Evolutionary conservation across 495 filamentous ascomycete species (phyloP).

Genomic region (Glutinoglossum americanum): DNA sequence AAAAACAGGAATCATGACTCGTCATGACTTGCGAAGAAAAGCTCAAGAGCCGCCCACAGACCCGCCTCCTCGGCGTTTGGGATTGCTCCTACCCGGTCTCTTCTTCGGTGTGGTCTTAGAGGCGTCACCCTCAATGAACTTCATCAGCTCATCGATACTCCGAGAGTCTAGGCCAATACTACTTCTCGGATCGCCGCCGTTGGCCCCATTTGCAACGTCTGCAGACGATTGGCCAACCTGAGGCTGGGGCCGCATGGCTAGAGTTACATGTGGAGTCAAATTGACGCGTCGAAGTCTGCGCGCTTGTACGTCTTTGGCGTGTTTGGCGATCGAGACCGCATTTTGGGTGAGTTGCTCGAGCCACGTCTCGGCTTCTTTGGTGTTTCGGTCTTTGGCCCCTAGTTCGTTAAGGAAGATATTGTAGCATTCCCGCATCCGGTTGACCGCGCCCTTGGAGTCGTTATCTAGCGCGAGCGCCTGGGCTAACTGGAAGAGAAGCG

Average conservation of each 20-base stretch:
- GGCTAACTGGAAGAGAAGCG: constrained; percentile 87
- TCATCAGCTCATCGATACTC: constrained; percentile 68
- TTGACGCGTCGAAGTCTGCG: constrained; percentile 40
- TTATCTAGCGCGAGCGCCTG: constrained; percentile 86
- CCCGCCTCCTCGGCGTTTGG: not conserved
- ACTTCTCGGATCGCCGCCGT: constrained; percentile 9
- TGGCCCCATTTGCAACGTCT: constrained; percentile 4
- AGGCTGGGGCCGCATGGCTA: constrained; percentile 29
- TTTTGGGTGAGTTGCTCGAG: constrained; percentile 89
- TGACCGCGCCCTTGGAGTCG: constrained; percentile 73
- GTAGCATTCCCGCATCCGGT: constrained; percentile 83
- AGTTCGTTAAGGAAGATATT: constrained; percentile 78
- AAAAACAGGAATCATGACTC: not conserved
- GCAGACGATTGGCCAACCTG: constrained; percentile 18
- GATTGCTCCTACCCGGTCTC: constrained; percentile 26
- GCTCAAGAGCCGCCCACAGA: not conserved
- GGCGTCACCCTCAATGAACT: constrained; percentile 58
- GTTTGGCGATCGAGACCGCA: constrained; percentile 80
- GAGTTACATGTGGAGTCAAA: constrained; percentile 31
- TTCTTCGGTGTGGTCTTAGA: constrained; percentile 48
- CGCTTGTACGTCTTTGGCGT: constrained; percentile 65
- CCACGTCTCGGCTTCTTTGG: constrained; percentile 85
- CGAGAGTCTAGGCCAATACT: constrained; percentile 33
- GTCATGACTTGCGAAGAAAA: not conserved
- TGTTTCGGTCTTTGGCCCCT: constrained; percentile 78